Conservation (phyloP, 768 basidiomycete genomes). For the Russula foetens region DNA sequence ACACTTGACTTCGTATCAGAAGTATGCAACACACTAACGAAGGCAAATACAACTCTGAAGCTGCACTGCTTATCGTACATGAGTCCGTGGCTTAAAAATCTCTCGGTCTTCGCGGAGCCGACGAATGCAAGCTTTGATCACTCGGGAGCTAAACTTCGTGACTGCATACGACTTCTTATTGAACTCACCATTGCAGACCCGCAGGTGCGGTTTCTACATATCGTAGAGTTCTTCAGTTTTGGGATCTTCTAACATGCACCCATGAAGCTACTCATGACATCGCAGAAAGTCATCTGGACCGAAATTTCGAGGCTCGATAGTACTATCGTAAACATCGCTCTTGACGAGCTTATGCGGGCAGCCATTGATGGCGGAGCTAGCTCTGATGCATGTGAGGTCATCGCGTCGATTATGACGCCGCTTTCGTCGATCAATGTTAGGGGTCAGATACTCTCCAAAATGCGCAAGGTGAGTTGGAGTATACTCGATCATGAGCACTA, state of each 20-base stretch:
- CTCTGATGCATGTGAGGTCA: conserved; percentile 63
- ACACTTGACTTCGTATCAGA: conserved; percentile 89
- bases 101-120: conserved; percentile 63
- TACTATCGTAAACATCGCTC: conserved; percentile 56
- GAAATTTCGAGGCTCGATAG: conserved; percentile 67
- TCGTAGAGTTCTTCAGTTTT: background rate
- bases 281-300: conserved; percentile 72
- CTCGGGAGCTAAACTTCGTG: conserved; percentile 66
- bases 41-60: conserved; percentile 41
- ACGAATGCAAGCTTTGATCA: conserved; percentile 59
- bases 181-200: conserved; percentile 64
- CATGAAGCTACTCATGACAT: conserved; percentile 48
- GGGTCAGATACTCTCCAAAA: conserved; percentile 65
- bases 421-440: conserved; percentile 71
- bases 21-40: conserved; percentile 59
- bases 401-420: conserved; percentile 64
- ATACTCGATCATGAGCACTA: background rate
- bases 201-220: conserved; percentile 40
- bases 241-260: background rate
- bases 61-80: conserved; percentile 75
- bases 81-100: conserved; percentile 83
- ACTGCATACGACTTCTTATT: conserved; percentile 72
- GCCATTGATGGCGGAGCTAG: conserved; percentile 81
- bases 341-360: conserved; percentile 74
- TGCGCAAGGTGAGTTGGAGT: conserved; percentile 55